These are phyloP conservation scores for Mortierella sp. DNA, from an alignment of 371 early-diverging fungal genomes.

Conservation along the genomic window DNA sequence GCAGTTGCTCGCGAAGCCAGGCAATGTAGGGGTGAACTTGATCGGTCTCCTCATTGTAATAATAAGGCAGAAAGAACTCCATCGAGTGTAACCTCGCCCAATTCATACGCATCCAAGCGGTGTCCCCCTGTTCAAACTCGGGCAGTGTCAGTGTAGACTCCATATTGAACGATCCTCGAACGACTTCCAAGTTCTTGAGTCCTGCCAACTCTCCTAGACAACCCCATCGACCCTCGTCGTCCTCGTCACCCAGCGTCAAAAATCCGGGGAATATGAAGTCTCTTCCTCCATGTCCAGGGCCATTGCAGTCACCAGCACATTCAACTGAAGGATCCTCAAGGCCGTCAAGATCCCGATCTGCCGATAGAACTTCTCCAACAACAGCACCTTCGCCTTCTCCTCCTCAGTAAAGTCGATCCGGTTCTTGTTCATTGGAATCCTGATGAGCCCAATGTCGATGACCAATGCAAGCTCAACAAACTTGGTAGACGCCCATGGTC, in stretches of 20 bases:
- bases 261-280: not conserved
- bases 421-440: not conserved
- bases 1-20: not conserved
- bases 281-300: not conserved
- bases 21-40: not conserved
- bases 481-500: not conserved
- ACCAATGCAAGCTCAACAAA: not conserved
- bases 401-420: not conserved
- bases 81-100: not conserved
- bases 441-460: not conserved
- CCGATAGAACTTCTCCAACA: not conserved
- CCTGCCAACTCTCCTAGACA: not conserved
- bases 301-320: not conserved
- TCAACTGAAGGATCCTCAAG: not conserved
- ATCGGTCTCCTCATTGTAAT: not conserved
- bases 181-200: not conserved
- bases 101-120: not conserved
- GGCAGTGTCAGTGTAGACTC: not conserved
- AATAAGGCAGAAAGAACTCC: no score
- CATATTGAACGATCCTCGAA: not conserved
- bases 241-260: not conserved
- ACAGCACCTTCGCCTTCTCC: not conserved
- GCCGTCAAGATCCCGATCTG: not conserved
- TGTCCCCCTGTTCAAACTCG: not conserved
- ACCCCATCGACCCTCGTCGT: not conserved